Percentiles rank a stretch among this genome's conserved stretches.
These are phyloP conservation scores for Globisporangium splendens DNA, from an alignment of 352 stramenopile species.

Conservation along the genomic window DNA sequence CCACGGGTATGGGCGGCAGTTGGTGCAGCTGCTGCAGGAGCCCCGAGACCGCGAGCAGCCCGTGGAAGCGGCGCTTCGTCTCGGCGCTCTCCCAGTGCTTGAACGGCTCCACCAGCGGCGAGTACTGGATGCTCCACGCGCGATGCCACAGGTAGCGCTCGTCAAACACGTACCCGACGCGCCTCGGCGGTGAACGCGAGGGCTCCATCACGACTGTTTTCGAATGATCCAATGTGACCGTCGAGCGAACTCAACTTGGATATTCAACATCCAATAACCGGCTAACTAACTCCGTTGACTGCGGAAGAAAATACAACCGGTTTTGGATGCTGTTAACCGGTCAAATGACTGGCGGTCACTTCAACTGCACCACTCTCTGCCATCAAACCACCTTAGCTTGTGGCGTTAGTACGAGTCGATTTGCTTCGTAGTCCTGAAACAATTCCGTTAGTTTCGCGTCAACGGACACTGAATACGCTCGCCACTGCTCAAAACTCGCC, in stretches of 20 bases:
- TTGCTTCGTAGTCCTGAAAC: conserved; percentile 30
- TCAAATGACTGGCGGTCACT: too few species aligned
- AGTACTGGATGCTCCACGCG: conserved; percentile 50
- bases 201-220: too few species aligned
- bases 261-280: too few species aligned
- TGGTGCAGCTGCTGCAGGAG: conserved; percentile 43
- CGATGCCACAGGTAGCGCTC: conserved; percentile 80
- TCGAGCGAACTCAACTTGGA: too few species aligned
- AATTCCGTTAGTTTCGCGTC: conserved; percentile 22
- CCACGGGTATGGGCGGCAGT: conserved; percentile 34
- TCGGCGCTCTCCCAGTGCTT: conserved; percentile 77
- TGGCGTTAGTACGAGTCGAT: conserved; percentile 18
- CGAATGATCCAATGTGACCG: too few species aligned
- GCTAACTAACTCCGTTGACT: too few species aligned
- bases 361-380: too few species aligned
- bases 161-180: conserved; percentile 78
- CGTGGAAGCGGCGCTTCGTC: conserved; percentile 81
- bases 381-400: too few species aligned
- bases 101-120: conserved; percentile 53
- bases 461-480: conserved; percentile 15
- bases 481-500: conserved; percentile 24
- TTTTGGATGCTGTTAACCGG: too few species aligned
- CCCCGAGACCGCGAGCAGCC: conserved; percentile 67
- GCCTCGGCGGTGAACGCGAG: neutral
- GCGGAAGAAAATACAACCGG: too few species aligned